Evolutionary conservation across 2,329 filamentous ascomycete genomes (phyloP).

Genomic region (Cercospora berteroae): DNA sequence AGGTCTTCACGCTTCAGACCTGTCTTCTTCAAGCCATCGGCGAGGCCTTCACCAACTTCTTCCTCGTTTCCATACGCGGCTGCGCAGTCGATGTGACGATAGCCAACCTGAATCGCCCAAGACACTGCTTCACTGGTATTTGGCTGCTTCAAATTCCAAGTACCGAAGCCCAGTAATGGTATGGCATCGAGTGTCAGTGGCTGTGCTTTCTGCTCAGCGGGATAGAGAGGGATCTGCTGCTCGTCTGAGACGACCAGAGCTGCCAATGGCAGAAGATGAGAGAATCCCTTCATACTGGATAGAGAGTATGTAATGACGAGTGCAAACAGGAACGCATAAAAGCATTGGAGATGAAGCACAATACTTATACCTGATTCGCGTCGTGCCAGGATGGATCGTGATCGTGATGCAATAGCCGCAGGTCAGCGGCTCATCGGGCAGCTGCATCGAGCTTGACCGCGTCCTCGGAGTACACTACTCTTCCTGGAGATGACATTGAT

Average conservation of each 20-base stretch:
- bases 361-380: background rate
- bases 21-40: conserved; percentile 36
- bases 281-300: conserved; percentile 19
- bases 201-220: conserved; percentile 11
- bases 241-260: conserved; percentile 22
- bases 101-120: conserved; percentile 48
- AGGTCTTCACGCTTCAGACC: conserved; percentile 38
- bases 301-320: background rate
- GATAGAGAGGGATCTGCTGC: conserved; percentile 30
- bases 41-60: conserved; percentile 45
- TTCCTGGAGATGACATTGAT: background rate
- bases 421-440: conserved; percentile 6
- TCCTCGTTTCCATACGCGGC: conserved; percentile 47
- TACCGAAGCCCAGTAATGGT: conserved; percentile 41
- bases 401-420: conserved; percentile 18
- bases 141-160: conserved; percentile 38
- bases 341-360: background rate
- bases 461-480: background rate
- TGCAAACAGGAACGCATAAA: background rate
- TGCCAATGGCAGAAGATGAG: conserved; percentile 28
- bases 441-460: background rate
- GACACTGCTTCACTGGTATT: conserved; percentile 41
- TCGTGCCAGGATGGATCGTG: conserved; percentile 5
- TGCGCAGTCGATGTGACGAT: conserved; percentile 55
- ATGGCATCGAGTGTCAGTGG: conserved; percentile 33